Base-by-base conservation (phyloP, 225 moss, liverwort and hornwort species). In the Neckera pumila region DNA sequence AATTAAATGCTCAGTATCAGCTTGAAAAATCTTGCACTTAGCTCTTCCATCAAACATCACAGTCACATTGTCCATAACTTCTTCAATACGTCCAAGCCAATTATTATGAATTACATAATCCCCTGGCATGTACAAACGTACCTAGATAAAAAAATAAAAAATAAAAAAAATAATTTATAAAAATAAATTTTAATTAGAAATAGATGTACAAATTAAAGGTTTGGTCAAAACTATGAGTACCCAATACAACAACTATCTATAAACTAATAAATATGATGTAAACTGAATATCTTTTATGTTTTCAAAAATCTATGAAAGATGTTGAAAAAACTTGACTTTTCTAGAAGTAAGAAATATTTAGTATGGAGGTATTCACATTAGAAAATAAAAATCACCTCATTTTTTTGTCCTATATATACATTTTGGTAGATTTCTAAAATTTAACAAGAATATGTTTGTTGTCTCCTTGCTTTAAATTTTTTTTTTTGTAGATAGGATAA, bases 61-160 rank as follows among this genome's bases (percentile, higher is more conserved):
- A 4, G 88, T 97, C 45, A 97, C 93, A 62, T 97, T 94, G 81
- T 98, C 96, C 64, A 90, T 88, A 38, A 98, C 96, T 86, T 97
- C 92, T 83, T 98, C 93, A 79, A 97, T 89, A n/a, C 90, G 87
- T 9, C 98, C 97, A 67, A 98, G 91, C 95, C 97, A 98, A 75
- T 89, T 90, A 34, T 89, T 89, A 62, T 90, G 88, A 78, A 95
- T 86, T 42, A 98, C 95, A 86, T 93, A 95, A 91, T 97, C 95
- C 33, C 97, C 92, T 21, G 91, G 74, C 65, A 92, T 93, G 16
- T 96, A 95, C n/a, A 92, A 84, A 74, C 93, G 90, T 45, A 98
- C 66, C 92, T 93, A 9, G 45, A 53, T 4, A 57, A 56, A 36
- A 36, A 42, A 34, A 21, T 13, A 21, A 3, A 12, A 9, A 76